Evolutionary conservation across 2,329 filamentous ascomycete species (phyloP), one percentile per base, ranked within the genome.

Genomic region (Purpureocillium takamizusanense): DNA sequence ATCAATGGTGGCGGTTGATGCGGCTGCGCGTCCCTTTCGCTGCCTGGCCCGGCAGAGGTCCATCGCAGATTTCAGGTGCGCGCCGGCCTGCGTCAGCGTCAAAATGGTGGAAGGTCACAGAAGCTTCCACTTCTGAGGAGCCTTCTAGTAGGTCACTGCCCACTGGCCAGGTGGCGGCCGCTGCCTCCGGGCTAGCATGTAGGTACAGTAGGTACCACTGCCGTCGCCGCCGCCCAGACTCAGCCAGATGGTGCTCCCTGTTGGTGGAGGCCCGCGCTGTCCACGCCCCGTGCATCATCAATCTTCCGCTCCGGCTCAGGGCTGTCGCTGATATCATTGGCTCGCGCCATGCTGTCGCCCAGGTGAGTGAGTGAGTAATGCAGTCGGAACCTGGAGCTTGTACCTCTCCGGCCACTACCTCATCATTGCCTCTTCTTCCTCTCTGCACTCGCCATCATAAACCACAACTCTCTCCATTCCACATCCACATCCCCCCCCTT

Each of bases 231-330:
- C n/a, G n/a, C n/a, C n/a, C n/a, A n/a, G n/a, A n/a, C n/a, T n/a
- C n/a, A n/a, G n/a, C n/a, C n/a, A n/a, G n/a, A n/a, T n/a, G n/a
- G n/a, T n/a, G n/a, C n/a, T n/a, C 21, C 21, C 25, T 12, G 8
- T 13, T 25, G 18, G 27, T 16, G 25, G 38, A 16, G 37, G 28
- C 38, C 27, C 12, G 27, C 31, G 32, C 31, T 34, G 4, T 21
- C 32, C 37, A 33, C n/a, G 16, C 36, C 35, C 13, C 27, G 32
- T 47, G 60, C 46, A 59, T 49, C 47, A 62, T 55, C 40, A 46
- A 60, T 64, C 40, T 56, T 63, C 61, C 61, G 61, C 39, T 44
- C 54, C 57, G 48, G 35, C 31, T 32, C 46, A 51, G 42, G 48
- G 47, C 46, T 42, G 47, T 6, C 36, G 42, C 49, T 49, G 46